Percentiles rank a stretch among this genome's conserved stretches.
These are phyloP conservation scores for Botrytis porri DNA, from an alignment of 2,329 filamentous ascomycete genomes.

Conservation along the genomic window DNA sequence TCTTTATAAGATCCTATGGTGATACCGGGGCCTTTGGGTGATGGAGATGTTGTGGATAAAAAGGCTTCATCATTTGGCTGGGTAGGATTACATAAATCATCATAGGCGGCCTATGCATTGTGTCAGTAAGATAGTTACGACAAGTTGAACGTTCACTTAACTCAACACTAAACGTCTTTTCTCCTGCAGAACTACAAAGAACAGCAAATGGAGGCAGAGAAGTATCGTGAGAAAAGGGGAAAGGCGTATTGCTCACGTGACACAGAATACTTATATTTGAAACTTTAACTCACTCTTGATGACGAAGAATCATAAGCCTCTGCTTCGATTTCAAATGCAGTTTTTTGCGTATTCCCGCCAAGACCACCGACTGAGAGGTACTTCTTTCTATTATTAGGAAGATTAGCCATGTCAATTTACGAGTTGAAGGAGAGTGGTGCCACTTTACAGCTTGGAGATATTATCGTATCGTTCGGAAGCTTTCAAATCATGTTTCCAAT, in stretches of 20 bases:
- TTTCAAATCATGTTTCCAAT: constrained; percentile 35
- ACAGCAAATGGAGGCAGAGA: background rate
- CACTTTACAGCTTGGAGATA: constrained; percentile 59
- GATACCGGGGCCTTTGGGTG: constrained; percentile 40
- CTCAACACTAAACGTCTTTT: background rate
- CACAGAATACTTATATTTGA: background rate
- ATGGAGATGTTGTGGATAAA: constrained; percentile 20
- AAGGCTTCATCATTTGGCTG: constrained; percentile 25
- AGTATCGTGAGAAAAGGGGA: background rate
- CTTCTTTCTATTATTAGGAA: constrained; percentile 27
- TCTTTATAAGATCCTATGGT: constrained; percentile 52
- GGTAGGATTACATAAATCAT: constrained; percentile 42
- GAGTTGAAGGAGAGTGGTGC: background rate
- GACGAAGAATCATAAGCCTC: constrained; percentile 57
- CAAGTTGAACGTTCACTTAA: background rate
- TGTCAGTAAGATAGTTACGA: background rate
- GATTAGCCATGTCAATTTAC: background rate
- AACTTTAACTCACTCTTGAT: constrained; percentile 50
- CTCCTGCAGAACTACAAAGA: background rate
- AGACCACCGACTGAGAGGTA: constrained; percentile 41
- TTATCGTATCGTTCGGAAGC: constrained; percentile 56
- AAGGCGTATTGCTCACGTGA: background rate
- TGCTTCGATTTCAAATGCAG: constrained; percentile 64
- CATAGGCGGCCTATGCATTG: constrained; percentile 48
- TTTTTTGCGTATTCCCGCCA: constrained; percentile 45